Evolutionary conservation across 1,284 basidiomycete species (phyloP).

Genomic region (Wallemia ichthyophaga): DNA sequence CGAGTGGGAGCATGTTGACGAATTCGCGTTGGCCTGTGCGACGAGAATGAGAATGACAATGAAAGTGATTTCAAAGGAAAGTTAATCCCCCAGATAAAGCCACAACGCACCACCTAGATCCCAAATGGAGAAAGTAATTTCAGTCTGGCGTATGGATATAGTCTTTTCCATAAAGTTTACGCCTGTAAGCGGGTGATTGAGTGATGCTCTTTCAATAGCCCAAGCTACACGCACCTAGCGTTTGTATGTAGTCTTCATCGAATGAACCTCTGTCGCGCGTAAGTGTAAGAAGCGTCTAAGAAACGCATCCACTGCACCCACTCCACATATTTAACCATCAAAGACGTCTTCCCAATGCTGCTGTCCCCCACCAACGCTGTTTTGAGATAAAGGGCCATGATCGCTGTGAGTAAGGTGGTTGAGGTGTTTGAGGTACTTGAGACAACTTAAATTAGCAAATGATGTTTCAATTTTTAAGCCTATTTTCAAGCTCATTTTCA

Average conservation of each 20-base stretch:
- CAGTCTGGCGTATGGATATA: slow-evolving; percentile 82
- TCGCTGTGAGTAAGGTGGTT: too few relatives aligned
- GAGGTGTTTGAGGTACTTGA: too few relatives aligned
- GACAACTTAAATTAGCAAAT: too few relatives aligned
- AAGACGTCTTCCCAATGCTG: slow-evolving; percentile 88
- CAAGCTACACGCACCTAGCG: slow-evolving; percentile 33
- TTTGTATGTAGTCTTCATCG: slow-evolving; percentile 92
- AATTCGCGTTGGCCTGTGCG: slow-evolving; percentile 56
- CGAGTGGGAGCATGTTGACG: slow-evolving; percentile 91
- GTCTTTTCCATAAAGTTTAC: slow-evolving; percentile 99
- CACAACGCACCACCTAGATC: slow-evolving; percentile 62
- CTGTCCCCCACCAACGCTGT: slow-evolving; percentile 95
- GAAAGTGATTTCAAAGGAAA: slow-evolving; percentile 1
- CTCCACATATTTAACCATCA: slow-evolving; percentile 97
- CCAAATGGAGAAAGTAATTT: slow-evolving; percentile 98
- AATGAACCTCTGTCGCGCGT: slow-evolving; percentile 2
- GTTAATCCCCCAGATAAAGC: too few relatives aligned
- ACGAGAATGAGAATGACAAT: not conserved
- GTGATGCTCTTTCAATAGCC: not conserved
- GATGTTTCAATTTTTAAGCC: too few relatives aligned
- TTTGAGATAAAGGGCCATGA: slow-evolving; percentile 60
- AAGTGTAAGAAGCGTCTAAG: not conserved
- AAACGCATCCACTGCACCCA: slow-evolving; percentile 45
- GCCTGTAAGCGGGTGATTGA: slow-evolving; percentile 21
- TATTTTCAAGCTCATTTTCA: too few relatives aligned